Percentiles rank a stretch among this genome's conserved stretches.
Evolutionary conservation across 1,284 basidiomycete genomes (phyloP).

Genomic region (Tilletia horrida): DNA sequence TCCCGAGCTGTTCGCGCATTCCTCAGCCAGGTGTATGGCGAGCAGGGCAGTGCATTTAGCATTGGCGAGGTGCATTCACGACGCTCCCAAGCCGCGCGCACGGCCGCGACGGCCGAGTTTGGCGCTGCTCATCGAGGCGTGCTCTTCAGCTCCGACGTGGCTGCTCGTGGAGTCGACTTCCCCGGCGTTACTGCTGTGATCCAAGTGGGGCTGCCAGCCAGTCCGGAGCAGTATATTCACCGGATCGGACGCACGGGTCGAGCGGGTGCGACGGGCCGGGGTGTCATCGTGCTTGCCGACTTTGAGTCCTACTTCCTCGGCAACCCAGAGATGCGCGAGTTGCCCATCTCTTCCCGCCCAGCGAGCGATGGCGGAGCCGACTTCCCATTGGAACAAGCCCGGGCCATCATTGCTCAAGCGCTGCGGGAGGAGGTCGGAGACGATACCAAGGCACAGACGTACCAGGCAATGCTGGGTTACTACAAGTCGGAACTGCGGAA

Average conservation of each 20-base stretch:
- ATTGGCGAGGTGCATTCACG: conserved; percentile 43
- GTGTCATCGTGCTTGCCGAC: conserved; percentile 64
- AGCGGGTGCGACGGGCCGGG: conserved; percentile 60
- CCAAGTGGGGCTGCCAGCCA: conserved; percentile 59
- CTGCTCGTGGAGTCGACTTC: conserved; percentile 71
- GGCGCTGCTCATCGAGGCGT: conserved; percentile 61
- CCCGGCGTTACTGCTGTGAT: conserved; percentile 60
- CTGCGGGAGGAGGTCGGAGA: conserved; percentile 46
- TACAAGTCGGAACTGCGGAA: conserved; percentile 60
- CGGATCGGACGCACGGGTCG: conserved; percentile 61
- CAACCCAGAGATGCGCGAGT: conserved; percentile 57
- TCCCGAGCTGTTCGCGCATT: conserved; percentile 24
- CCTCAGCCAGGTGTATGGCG: conserved; percentile 23
- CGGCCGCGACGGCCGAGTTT: conserved; percentile 57
- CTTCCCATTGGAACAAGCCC: conserved; percentile 36
- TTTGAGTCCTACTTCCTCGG: conserved; percentile 63
- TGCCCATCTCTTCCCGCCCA: conserved; percentile 51
- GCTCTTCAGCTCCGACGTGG: conserved; percentile 83
- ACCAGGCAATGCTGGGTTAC: conserved; percentile 62
- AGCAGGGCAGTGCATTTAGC: conserved; percentile 23
- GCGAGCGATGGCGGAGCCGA: conserved; percentile 22
- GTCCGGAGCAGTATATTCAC: conserved; percentile 53
- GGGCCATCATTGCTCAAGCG: conserved; percentile 30
- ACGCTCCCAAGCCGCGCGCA: conserved; percentile 34
- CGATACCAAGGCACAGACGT: conserved; percentile 61